A percentile compares a stretch with the other conserved stretches of the same genome.
Evolutionary conservation across 306 rosid species (phyloP).

Genomic region (Medicago ruthenica): DNA sequence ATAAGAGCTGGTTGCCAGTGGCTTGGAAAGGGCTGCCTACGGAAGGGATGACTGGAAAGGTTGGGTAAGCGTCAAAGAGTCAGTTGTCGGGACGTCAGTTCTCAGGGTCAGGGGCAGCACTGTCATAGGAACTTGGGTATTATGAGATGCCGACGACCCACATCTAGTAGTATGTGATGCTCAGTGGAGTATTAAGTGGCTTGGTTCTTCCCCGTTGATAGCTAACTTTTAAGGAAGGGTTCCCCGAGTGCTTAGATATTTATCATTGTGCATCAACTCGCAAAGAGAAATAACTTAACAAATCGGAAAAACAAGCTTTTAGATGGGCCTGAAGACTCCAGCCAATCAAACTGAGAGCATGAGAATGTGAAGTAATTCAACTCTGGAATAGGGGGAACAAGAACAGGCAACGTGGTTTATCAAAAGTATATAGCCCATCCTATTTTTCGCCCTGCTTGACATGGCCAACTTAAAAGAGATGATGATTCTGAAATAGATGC

Average conservation of each 20-base stretch:
- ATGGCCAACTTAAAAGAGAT: constrained; percentile 3
- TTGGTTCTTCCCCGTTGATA: not conserved
- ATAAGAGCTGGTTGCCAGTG: not conserved
- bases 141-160: not conserved
- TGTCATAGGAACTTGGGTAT: not conserved
- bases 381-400: not conserved
- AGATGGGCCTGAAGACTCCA: constrained; percentile 12
- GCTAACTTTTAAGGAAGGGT: not conserved
- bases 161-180: not conserved
- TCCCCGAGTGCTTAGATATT: not conserved
- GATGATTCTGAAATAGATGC: constrained; percentile 14
- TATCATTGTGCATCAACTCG: not conserved
- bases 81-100: not conserved
- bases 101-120: not conserved
- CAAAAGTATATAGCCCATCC: constrained; percentile 6
- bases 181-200: not conserved
- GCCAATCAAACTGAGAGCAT: constrained; percentile 28
- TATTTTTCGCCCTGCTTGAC: not conserved
- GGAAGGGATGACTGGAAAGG: not conserved
- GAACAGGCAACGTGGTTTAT: not conserved
- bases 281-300: not conserved
- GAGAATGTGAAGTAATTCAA: constrained; percentile 13
- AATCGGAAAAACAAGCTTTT: constrained; percentile 11
- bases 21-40: not conserved
- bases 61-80: not conserved